These are phyloP conservation scores for Suhomyces yuchorum DNA, from an alignment of 1,139 yeast genomes.

Conservation along the genomic window DNA sequence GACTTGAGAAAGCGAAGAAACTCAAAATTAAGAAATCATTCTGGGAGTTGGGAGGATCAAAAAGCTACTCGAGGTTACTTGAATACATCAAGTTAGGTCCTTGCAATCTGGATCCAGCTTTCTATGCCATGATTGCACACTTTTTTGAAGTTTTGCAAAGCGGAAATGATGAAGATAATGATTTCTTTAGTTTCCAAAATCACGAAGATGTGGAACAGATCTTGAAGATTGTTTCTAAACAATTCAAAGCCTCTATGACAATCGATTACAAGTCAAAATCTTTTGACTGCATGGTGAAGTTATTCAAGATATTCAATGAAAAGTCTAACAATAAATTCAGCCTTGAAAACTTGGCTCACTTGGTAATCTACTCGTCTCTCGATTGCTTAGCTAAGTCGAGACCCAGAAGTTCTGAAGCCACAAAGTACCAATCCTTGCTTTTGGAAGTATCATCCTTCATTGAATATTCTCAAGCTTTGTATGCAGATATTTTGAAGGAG, in stretches of 20 bases:
- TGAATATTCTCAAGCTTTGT: background rate
- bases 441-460: background rate
- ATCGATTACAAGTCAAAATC: constrained; percentile 25
- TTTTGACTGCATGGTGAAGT: constrained; percentile 23
- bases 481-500: background rate
- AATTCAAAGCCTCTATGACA: constrained; percentile 20
- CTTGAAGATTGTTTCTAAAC: constrained; percentile 21
- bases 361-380: constrained; percentile 12
- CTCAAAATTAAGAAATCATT: constrained; percentile 43
- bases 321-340: background rate
- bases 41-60: constrained; percentile 54
- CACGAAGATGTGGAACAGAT: constrained; percentile 23
- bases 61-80: constrained; percentile 42
- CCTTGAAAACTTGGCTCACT: constrained; percentile 5
- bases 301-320: constrained; percentile 17
- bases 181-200: constrained; percentile 22
- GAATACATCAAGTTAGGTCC: constrained; percentile 54
- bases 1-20: constrained; percentile 13
- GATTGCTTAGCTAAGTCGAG: constrained; percentile 16
- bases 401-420: constrained; percentile 4
- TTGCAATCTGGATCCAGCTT: constrained; percentile 52
- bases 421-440: background rate
- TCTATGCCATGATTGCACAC: constrained; percentile 36
- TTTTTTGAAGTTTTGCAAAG: constrained; percentile 24
- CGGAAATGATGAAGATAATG: constrained; percentile 8